Evolutionary conservation across 495 filamentous ascomycete species (phyloP).

Genomic region (Podospora comata): DNA sequence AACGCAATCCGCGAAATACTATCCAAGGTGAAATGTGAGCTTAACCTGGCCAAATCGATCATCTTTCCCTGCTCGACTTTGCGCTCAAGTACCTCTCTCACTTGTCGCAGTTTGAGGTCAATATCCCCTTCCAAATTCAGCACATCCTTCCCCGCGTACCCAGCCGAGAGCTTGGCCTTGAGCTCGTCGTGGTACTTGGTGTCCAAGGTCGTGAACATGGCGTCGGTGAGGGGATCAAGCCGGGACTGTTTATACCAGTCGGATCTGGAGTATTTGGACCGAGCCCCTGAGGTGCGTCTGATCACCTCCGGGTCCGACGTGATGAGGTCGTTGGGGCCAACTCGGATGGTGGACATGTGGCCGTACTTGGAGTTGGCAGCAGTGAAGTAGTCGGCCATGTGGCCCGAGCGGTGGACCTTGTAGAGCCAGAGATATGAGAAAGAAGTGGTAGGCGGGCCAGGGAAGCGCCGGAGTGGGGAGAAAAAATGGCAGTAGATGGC

Average conservation of each 20-base stretch:
- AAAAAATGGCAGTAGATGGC: not conserved
- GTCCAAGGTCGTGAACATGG: conserved; percentile 40
- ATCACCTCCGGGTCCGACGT: conserved; percentile 39
- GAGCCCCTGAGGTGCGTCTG: conserved; percentile 34
- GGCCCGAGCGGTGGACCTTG: conserved; percentile 35
- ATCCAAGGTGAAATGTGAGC: conserved; percentile 52
- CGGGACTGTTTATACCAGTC: conserved; percentile 32
- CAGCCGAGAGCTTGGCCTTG: conserved; percentile 38
- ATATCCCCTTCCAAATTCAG: conserved; percentile 44
- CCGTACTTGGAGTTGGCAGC: conserved; percentile 43
- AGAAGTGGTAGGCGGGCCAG: conserved; percentile 52
- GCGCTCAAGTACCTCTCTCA: conserved; percentile 13
- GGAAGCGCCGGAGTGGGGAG: conserved; percentile 41
- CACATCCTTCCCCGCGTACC: conserved; percentile 52
- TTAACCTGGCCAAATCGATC: conserved; percentile 45
- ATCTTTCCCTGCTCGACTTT: conserved; percentile 17
- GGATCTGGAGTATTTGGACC: conserved; percentile 34
- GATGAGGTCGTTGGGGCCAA: conserved; percentile 51
- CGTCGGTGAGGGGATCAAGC: conserved; percentile 39
- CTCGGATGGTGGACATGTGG: conserved; percentile 39
- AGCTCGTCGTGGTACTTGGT: conserved; percentile 39
- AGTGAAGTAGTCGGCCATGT: not conserved
- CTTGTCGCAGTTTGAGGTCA: conserved; percentile 41
- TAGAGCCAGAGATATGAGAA: conserved; percentile 52
- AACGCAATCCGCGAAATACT: conserved; percentile 49